A percentile compares a stretch with the other conserved stretches of the same genome.
Conservation (phyloP, 2,329 filamentous ascomycete genomes). For the Nothophaeocryptopus gaeumannii region DNA sequence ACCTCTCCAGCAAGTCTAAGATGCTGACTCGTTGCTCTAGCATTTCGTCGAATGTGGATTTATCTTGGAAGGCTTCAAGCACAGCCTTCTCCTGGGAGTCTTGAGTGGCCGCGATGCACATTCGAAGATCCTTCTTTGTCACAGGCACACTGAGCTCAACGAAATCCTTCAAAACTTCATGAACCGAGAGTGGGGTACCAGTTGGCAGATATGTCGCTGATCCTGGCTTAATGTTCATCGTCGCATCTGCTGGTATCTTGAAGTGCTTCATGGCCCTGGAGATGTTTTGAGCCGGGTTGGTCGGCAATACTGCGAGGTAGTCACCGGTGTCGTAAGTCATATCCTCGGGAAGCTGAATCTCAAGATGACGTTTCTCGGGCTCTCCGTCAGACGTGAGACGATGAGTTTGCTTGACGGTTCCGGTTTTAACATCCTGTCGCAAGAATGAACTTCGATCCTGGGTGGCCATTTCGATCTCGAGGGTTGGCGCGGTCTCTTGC, state of each 20-base stretch:
- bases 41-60: slow-evolving; percentile 50
- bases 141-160: slow-evolving; percentile 69
- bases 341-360: slow-evolving; percentile 42
- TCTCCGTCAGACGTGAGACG: slow-evolving; percentile 25
- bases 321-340: slow-evolving; percentile 63
- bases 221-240: slow-evolving; percentile 37
- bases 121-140: slow-evolving; percentile 39
- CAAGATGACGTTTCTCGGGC: slow-evolving; percentile 56
- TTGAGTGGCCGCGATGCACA: too few relatives aligned
- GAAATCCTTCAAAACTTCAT: slow-evolving; percentile 63
- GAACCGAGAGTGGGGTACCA: slow-evolving; percentile 57
- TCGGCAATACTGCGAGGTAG: slow-evolving; percentile 42
- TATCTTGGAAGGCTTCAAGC: slow-evolving; percentile 43
- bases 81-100: background rate
- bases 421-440: slow-evolving; percentile 61
- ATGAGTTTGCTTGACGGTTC: slow-evolving; percentile 45
- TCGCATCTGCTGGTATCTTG: slow-evolving; percentile 64
- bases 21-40: slow-evolving; percentile 47
- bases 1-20: slow-evolving; percentile 65
- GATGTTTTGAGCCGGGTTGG: slow-evolving; percentile 62
- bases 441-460: slow-evolving; percentile 44
- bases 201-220: slow-evolving; percentile 65
- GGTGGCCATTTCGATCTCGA: slow-evolving; percentile 2
- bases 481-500: slow-evolving; percentile 15
- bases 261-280: slow-evolving; percentile 63